phyloP scores from a whole-genome alignment of 2,329 filamentous ascomycete genomes.

The Apiospora pterosperma region DNA sequence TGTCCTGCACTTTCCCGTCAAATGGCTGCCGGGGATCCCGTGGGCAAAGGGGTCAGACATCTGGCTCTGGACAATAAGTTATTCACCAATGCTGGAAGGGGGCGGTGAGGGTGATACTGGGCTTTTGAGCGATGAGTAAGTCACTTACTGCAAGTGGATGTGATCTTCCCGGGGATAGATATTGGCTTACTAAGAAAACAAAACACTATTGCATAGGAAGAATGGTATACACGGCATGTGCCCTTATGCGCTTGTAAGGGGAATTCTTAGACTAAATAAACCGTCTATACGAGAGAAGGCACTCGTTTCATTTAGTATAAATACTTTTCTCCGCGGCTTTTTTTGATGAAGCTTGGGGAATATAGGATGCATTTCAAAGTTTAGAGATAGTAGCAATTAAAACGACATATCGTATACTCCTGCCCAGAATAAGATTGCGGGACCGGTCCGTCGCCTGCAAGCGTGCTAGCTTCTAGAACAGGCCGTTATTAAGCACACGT shows the following conservation, averaged over 20 bases:
- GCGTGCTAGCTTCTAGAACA: neutral
- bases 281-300: neutral
- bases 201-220: neutral
- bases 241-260: neutral
- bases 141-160: neutral
- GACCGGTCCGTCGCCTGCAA: neutral
- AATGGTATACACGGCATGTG: neutral
- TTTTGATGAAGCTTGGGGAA: neutral
- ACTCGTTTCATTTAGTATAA: neutral
- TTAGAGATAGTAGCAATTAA: neutral
- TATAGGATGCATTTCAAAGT: neutral
- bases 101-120: neutral
- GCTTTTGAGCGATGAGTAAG: neutral
- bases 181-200: neutral
- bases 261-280: neutral
- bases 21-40: too few species aligned
- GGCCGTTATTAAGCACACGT: neutral
- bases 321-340: too few species aligned
- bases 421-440: neutral
- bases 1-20: too few species aligned
- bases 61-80: too few species aligned
- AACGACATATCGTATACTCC: neutral
- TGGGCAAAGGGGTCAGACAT: too few species aligned
- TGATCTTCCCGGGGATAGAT: neutral
- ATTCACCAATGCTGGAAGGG: too few species aligned